A percentile compares a stretch with the other conserved stretches of the same genome.
Conservation (phyloP, 2,329 filamentous ascomycete species). For the Aspergillus fischeri region DNA sequence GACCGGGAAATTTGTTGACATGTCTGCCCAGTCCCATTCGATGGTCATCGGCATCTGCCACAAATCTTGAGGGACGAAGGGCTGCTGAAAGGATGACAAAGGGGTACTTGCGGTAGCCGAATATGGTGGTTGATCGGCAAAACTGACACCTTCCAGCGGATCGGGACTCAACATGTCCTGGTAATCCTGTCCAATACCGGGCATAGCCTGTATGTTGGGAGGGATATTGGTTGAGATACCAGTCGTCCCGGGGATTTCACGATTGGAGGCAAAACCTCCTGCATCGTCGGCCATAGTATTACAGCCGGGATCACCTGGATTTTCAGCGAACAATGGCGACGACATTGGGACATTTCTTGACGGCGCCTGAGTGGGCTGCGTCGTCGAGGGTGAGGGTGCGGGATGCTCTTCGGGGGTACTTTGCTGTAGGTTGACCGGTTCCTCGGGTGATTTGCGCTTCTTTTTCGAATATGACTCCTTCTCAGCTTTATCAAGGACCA, state of each 20-base stretch:
- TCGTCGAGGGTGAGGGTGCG: slow-evolving; percentile 16
- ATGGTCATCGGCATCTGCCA: slow-evolving; percentile 96
- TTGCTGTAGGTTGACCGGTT: slow-evolving; percentile 17
- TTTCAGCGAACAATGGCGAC: slow-evolving; percentile 21
- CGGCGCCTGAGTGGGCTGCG: slow-evolving; percentile 20
- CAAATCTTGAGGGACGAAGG: slow-evolving; percentile 85
- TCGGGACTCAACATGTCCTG: slow-evolving; percentile 36
- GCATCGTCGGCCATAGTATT: slow-evolving; percentile 12
- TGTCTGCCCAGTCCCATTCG: slow-evolving; percentile 75
- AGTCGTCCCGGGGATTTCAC: slow-evolving; percentile 19
- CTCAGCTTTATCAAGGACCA: slow-evolving; percentile 87
- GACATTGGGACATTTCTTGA: slow-evolving; percentile 21
- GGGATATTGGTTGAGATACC: slow-evolving; percentile 22
- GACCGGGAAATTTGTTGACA: slow-evolving; percentile 35
- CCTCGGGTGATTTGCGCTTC: slow-evolving; percentile 73
- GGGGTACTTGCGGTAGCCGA: slow-evolving; percentile 26
- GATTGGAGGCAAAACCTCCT: slow-evolving; percentile 22
- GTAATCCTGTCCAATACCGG: slow-evolving; percentile 33
- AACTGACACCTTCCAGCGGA: slow-evolving; percentile 29
- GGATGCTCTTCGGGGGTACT: slow-evolving; percentile 17
- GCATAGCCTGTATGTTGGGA: slow-evolving; percentile 24
- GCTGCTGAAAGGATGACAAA: slow-evolving; percentile 65
- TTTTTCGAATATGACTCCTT: slow-evolving; percentile 74
- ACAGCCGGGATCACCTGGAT: slow-evolving; percentile 12
- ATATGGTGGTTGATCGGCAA: slow-evolving; percentile 29